Base-by-base conservation (phyloP, 495 filamentous ascomycete genomes). In the Mycothermus thermophilus region DNA sequence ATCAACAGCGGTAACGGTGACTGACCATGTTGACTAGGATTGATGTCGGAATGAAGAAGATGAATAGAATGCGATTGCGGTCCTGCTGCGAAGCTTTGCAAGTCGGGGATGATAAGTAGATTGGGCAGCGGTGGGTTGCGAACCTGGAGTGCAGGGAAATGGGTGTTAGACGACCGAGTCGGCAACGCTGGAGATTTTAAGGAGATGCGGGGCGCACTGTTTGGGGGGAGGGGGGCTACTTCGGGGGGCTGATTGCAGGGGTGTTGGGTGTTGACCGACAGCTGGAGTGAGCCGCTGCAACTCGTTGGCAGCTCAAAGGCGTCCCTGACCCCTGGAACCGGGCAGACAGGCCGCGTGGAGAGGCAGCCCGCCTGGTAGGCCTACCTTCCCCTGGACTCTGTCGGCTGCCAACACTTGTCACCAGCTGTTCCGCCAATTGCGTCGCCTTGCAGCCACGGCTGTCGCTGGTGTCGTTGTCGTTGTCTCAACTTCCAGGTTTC, bases 101-200 rank as follows among this genome's bases (percentile, higher is more conserved):
- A 34, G 6, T 38, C 26, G 26, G 18, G 14, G 15, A 20, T 26
- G 21, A 36, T 28, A 18, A 19, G 29, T 31, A 8, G 38, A 14
- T 38, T 27, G 30, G 32, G 38, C 14, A 41, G 28, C 27, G 6
- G 27, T 34, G 27, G n/a, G n/a, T 35, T 40, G 38, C 38, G 26
- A 16, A 20, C 9, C 27, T 22, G n/a, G 27, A 41, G 41, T 40
- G 39, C n/a, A n/a, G n/a, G n/a, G n/a, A n/a, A n/a, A n/a, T 38
- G 11, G 33, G 34, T 35, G 32, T 40, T 29, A 27, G 41, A 36
- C 40, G 39, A 48, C 34, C 27, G 32, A 42, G 41, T 37, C 42
- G 36, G 40, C 32, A 30, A 32, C 41, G n/a, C n/a, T 48, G 38
- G 41, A 30, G 42, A 34, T 35, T 42, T 41, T 35, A 39, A 48